These are phyloP conservation scores for Lactuca saligna DNA, from an alignment of 129 eudicot genomes.

Conservation along the genomic window DNA sequence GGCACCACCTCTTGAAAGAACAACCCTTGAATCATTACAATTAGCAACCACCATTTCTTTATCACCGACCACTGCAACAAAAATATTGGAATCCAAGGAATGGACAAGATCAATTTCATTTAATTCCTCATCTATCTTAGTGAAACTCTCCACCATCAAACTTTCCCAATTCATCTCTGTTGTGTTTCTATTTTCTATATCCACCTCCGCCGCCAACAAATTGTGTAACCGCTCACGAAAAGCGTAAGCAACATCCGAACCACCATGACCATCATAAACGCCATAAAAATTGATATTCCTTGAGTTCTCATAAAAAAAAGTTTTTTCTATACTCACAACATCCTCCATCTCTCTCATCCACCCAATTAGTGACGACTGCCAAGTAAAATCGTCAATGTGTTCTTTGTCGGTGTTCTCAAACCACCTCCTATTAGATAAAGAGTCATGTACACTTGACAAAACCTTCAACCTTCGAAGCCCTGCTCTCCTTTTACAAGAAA, in stretches of 20 bases:
- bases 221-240: conserved; percentile 48
- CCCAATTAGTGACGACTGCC: conserved; percentile 46
- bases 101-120: conserved; percentile 2
- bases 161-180: conserved; percentile 47
- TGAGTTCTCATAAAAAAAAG: conserved; percentile 13
- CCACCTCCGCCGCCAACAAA: conserved; percentile 41
- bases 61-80: conserved; percentile 57
- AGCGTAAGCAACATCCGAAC: conserved; percentile 42
- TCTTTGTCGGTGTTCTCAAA: not conserved
- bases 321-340: conserved; percentile 40
- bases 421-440: conserved; percentile 1
- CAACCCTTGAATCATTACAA: conserved; percentile 80
- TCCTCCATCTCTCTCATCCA: conserved; percentile 75
- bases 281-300: conserved; percentile 45
- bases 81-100: conserved; percentile 58
- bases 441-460: conserved; percentile 13
- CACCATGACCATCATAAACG: conserved; percentile 79
- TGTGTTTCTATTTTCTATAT: not conserved
- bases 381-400: conserved; percentile 5
- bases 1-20: conserved; percentile 41
- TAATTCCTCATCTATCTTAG: conserved; percentile 53
- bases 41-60: conserved; percentile 70
- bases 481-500: conserved; percentile 10
- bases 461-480: conserved; percentile 35
- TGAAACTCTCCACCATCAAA: conserved; percentile 54